These are phyloP conservation scores for Apium graveolens DNA, from an alignment of 129 eudicot genomes.

Conservation along the genomic window DNA sequence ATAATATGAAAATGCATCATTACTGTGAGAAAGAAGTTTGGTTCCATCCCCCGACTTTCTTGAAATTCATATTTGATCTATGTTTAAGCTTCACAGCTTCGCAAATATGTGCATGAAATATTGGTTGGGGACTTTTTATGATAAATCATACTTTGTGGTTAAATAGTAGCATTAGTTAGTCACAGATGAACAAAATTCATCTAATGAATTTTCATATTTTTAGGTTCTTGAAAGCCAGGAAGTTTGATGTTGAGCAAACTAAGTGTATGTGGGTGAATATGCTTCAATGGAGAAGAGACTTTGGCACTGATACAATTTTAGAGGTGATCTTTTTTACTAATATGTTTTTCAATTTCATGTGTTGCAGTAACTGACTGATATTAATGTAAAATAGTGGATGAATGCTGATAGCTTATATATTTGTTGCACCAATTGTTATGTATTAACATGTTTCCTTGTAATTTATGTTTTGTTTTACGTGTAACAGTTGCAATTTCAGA, in stretches of 20 bases:
- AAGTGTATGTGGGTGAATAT: constrained; percentile 79
- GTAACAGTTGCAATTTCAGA: not conserved
- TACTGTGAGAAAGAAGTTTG: not conserved
- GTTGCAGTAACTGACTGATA: too few species aligned
- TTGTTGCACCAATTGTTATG: not conserved
- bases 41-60: not conserved
- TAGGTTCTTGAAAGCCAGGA: constrained; percentile 77
- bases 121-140: not conserved
- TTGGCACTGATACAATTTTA: constrained; percentile 59
- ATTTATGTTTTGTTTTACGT: not conserved
- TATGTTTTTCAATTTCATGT: not conserved
- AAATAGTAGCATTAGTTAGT: not conserved
- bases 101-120: not conserved
- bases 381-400: not conserved
- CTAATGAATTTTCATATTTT: constrained; percentile 5
- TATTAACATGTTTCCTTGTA: not conserved
- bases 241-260: constrained; percentile 55
- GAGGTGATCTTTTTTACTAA: constrained; percentile 36
- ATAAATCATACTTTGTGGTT: not conserved
- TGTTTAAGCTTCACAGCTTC: not conserved
- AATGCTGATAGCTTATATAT: constrained; percentile 2
- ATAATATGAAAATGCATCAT: not conserved
- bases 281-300: constrained; percentile 86
- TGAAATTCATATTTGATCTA: not conserved
- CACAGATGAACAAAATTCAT: not conserved